Base-by-base conservation (phyloP, 2,329 filamentous ascomycete species). In the Samsoniella hepiali region DNA sequence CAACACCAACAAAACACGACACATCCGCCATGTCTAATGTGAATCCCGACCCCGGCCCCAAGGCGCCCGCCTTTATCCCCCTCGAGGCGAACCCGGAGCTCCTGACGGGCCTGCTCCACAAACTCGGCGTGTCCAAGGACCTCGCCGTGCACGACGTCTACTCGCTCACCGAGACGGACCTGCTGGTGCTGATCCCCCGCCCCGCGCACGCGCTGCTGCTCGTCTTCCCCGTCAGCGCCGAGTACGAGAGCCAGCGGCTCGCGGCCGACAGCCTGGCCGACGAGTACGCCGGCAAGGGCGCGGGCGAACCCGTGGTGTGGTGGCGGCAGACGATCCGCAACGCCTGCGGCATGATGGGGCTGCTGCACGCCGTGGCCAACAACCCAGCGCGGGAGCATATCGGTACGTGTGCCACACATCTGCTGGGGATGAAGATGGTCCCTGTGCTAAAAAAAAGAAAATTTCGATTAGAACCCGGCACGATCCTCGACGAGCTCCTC, bases 281-380 rank as follows among this genome's bases (percentile, higher is more conserved):
- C 2, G 84, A 87, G 45, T 97, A 97, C 78, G 73, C 75, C 0
- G 90, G 89, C 50, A 82, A 80, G 22, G 93, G 93, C 1, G 77
- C 83, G 0, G 72, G 71, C 0, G 91, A 97, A 72, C 88, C 91
- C 5, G 91, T 97, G 0, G 72, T 96, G 8, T 99, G 94, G 95
- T 98, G 93, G 82, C 90, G 87, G 69, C 94, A 98, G 79, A 98
- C 93, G 0, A 97, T 98, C 70, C 85, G 90, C 65, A 96, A 98
- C 74, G 92, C 94, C 0, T 98, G 94, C 75, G 94, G 94, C 0
- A 79, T 97, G 51, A 97, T 97, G 80, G 95, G 91, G 0, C 77
- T 98, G 34, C 75, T 98, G 53, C 95, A 98, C 73, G 90, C 89
- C 22, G 85, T 91, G 0, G 83, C 83, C 53, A 99, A 98, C 75